Conservation (phyloP, 164 flowering plant genomes). For the Aristolochia californica region DNA sequence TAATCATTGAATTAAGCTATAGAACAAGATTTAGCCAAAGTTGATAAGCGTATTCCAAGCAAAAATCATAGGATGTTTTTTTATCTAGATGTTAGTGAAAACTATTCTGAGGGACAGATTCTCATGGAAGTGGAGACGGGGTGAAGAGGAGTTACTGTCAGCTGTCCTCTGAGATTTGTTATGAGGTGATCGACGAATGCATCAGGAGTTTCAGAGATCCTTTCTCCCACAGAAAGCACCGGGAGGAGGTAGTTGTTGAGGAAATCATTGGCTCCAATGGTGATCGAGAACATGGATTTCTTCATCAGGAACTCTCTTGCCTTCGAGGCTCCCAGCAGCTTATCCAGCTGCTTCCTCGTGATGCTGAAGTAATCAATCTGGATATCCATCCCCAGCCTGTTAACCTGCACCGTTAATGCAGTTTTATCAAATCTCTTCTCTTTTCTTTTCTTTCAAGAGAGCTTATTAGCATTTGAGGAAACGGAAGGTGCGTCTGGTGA, state of each 20-base stretch:
- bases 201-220: constrained; percentile 55
- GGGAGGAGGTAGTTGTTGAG: constrained; percentile 91
- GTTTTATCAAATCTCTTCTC: no score
- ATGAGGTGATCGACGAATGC: constrained; percentile 58
- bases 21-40: no score
- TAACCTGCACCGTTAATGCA: constrained; percentile 28
- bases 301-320: constrained; percentile 59
- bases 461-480: no score
- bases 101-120: not conserved
- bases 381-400: constrained; percentile 76
- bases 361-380: constrained; percentile 86
- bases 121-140: no score
- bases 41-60: no score
- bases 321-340: constrained; percentile 47
- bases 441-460: no score
- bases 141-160: constrained; percentile 52
- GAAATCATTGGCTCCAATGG: constrained; percentile 84
- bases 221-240: constrained; percentile 59
- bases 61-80: no score
- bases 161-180: constrained; percentile 48
- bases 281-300: constrained; percentile 77
- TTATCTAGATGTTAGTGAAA: no score
- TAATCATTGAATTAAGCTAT: no score
- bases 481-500: no score
- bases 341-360: constrained; percentile 58